Conservation (phyloP, 257 asterid species). For the Fraxinus excelsior region DNA sequence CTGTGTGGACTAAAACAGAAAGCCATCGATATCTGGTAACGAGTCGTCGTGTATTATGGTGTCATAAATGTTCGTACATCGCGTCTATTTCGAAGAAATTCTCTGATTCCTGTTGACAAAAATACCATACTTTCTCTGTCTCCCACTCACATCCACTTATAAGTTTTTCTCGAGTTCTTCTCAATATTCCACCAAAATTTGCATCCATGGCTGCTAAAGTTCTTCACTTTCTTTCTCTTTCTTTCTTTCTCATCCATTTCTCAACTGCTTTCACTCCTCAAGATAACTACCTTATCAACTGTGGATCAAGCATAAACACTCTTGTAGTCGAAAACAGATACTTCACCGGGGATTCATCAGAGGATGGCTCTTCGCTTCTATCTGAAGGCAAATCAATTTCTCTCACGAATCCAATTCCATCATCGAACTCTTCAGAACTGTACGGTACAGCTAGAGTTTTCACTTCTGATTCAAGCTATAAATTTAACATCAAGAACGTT, state of each 20-base stretch:
- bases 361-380: slow-evolving; percentile 29
- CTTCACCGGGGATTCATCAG: slow-evolving; percentile 60
- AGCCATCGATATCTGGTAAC: not conserved
- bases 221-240: slow-evolving; percentile 33
- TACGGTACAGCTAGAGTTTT: slow-evolving; percentile 66
- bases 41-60: not conserved
- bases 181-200: slow-evolving; percentile 16
- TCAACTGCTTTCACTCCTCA: slow-evolving; percentile 62
- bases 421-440: slow-evolving; percentile 41
- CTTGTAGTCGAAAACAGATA: slow-evolving; percentile 48
- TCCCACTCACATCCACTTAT: slow-evolving; percentile 16
- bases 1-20: not conserved
- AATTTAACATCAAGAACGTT: slow-evolving; percentile 42
- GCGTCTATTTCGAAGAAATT: slow-evolving; percentile 26
- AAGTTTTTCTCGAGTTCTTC: not conserved
- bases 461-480: slow-evolving; percentile 47
- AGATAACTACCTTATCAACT: slow-evolving; percentile 69
- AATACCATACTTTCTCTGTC: slow-evolving; percentile 13
- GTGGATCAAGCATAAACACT: slow-evolving; percentile 54
- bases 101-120: slow-evolving; percentile 19
- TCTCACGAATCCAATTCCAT: slow-evolving; percentile 42
- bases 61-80: slow-evolving; percentile 1
- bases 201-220: slow-evolving; percentile 46
- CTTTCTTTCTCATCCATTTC: slow-evolving; percentile 21
- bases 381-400: slow-evolving; percentile 60